Percentiles rank a stretch among this genome's conserved stretches.
These are phyloP conservation scores for Fusarium caatingaense DNA, from an alignment of 2,329 filamentous ascomycete species.

Conservation along the genomic window DNA sequence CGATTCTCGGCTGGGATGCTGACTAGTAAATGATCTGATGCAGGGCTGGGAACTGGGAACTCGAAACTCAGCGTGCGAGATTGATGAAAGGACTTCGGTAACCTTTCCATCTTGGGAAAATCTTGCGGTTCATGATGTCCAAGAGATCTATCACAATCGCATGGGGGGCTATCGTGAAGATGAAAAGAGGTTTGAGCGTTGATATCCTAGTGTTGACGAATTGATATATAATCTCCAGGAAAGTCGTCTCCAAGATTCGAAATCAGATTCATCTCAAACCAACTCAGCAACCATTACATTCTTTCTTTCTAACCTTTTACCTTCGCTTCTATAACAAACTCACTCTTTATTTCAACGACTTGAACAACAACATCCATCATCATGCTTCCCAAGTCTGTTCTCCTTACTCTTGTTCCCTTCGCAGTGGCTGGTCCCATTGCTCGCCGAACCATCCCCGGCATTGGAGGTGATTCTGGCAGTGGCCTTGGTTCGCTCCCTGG, in stretches of 20 bases:
- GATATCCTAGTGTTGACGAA: slow-evolving; percentile 5
- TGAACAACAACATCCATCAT: slow-evolving; percentile 8
- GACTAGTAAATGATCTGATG: slow-evolving; percentile 7
- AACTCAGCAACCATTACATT: slow-evolving; percentile 25
- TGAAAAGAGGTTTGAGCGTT: slow-evolving; percentile 20
- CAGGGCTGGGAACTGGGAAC: slow-evolving; percentile 3
- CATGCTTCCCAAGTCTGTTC: slow-evolving; percentile 40
- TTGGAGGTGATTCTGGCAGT: slow-evolving; percentile 7
- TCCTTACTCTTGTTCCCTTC: slow-evolving; percentile 40
- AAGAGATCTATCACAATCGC: neutral
- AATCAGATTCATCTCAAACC: slow-evolving; percentile 25
- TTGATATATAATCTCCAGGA: slow-evolving; percentile 8
- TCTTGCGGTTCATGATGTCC: slow-evolving; percentile 28
- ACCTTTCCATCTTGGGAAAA: slow-evolving; percentile 31
- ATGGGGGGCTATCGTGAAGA: neutral
- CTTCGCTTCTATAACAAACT: slow-evolving; percentile 11
- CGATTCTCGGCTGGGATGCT: neutral
- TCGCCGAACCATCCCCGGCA: slow-evolving; percentile 2
- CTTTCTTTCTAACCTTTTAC: slow-evolving; percentile 6
- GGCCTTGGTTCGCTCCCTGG: slow-evolving; percentile 8
- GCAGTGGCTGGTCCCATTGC: slow-evolving; percentile 41
- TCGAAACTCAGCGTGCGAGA: slow-evolving; percentile 8
- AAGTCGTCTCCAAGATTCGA: neutral
- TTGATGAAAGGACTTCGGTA: slow-evolving; percentile 23
- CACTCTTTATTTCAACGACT: slow-evolving; percentile 10